Evolutionary conservation across 768 basidiomycete genomes (phyloP), one percentile per base, ranked within the genome.

Genomic region (Asterophora parasitica): DNA sequence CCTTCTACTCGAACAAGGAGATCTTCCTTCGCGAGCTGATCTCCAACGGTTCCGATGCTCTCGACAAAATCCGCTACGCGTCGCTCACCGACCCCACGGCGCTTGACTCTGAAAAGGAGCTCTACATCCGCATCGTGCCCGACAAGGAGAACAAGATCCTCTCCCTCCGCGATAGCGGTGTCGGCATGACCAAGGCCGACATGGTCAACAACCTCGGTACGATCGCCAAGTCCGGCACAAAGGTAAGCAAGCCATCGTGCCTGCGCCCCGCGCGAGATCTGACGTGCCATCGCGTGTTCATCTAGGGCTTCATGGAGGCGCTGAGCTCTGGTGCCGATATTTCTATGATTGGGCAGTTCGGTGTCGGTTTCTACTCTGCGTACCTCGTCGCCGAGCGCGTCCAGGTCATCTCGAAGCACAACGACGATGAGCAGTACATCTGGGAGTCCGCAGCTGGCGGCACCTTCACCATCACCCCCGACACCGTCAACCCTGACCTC

Each of bases 1-100:
- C 95, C 54, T 98, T 98, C 85, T 99, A 98, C 84, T 96, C 93
- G 53, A 97, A 99, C 85, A 99, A 99, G 80, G 95, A 97, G 75
- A 98, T 99, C 70, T 98, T 98, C 83, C 85, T 99, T 59, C 90
- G 96, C 67, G 96, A 98, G 73, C 54, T 98, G 59, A 97, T 95
- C 72, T 98, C 95, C 56, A 97, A 97, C 75, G 74, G 77, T 56
- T 98, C 96, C 51, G 96, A 98, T 82, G 96, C 96, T 42, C 83
- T 98, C 70, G 96, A 99, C 77, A 98, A 98, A 79, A 89, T 98
- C 64, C 92, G 96, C 40, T 99, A 98, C 69, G 81, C 88, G 28
- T 95, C 96, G 46, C 77, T 98, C 57, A 99, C 95, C 56, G 91
- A 98, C 60, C 85, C 94, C 23, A 77, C 88, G 12, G 87, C 72